Percentiles rank a stretch among this genome's conserved stretches.
These are phyloP conservation scores for Cnidoscolus chayamansa DNA, from an alignment of 441 rosid species.

Conservation along the genomic window DNA sequence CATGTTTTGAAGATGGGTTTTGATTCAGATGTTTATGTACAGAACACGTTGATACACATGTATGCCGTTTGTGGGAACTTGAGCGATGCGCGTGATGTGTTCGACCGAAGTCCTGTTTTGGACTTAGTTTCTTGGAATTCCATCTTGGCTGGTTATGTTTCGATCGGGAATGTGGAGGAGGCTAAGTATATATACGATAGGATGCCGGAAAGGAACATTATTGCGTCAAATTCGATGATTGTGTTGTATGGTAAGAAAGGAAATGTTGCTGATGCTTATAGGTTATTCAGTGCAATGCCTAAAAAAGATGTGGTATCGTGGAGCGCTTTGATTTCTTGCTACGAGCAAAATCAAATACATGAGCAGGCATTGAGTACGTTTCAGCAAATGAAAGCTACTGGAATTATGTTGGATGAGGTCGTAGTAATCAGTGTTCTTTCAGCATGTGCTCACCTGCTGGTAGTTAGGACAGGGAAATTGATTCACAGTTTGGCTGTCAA, in stretches of 20 bases:
- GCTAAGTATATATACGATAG: conserved; percentile 38
- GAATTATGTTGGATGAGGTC: conserved; percentile 50
- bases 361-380: conserved; percentile 43
- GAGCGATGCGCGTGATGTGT: conserved; percentile 40
- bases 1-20: conserved; percentile 45
- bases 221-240: conserved; percentile 63
- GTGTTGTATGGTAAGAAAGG: conserved; percentile 45
- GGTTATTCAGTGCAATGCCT: conserved; percentile 41
- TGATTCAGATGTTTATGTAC: conserved; percentile 43
- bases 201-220: conserved; percentile 47
- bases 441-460: conserved; percentile 37
- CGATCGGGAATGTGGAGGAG: conserved; percentile 36
- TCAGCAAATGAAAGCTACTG: conserved; percentile 34
- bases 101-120: conserved; percentile 44
- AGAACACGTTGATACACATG: conserved; percentile 50
- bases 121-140: conserved; percentile 66
- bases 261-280: conserved; percentile 37
- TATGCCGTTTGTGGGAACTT: conserved; percentile 40
- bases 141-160: conserved; percentile 49
- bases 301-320: conserved; percentile 55
- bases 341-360: conserved; percentile 45
- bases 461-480: conserved; percentile 29
- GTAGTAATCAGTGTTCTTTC: conserved; percentile 46
- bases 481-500: conserved; percentile 41
- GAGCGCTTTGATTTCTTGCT: conserved; percentile 61